Evolutionary conservation across 495 filamentous ascomycete genomes (phyloP).

Genomic region (Hypoxylon lienhwacheense): DNA sequence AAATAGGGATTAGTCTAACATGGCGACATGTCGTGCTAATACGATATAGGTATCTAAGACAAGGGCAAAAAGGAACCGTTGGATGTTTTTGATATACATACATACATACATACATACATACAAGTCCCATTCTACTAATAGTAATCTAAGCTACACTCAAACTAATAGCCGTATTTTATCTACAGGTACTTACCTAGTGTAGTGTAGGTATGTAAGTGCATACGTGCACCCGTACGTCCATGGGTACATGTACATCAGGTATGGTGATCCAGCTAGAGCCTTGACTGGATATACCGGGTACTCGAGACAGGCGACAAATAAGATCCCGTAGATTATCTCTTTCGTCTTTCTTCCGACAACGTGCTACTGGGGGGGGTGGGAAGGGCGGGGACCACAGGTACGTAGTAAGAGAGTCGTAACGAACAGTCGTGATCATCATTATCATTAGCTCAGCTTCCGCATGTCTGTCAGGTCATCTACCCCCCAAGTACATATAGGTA

Average conservation of each 20-base stretch:
- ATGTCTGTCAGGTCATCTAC: no score
- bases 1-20: no score
- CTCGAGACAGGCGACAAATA: constrained; percentile 23
- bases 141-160: no score
- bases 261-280: constrained; percentile 25
- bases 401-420: constrained; percentile 2
- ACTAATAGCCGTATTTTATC: no score
- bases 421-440: not conserved
- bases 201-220: no score
- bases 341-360: constrained; percentile 31
- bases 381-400: no score
- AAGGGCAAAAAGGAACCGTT: constrained; percentile 10
- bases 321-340: constrained; percentile 9
- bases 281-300: constrained; percentile 4
- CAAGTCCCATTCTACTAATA: no score
- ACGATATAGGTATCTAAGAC: no score
- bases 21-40: no score
- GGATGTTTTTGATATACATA: constrained; percentile 9
- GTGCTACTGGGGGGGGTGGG: constrained; percentile 23
- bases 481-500: not conserved
- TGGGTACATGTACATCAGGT: not conserved
- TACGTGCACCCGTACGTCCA: not conserved
- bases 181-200: no score
- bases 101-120: constrained; percentile 7
- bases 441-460: not conserved